Base-by-base conservation (phyloP, 2,329 filamentous ascomycete genomes). In the Epichloe aotearoae region DNA sequence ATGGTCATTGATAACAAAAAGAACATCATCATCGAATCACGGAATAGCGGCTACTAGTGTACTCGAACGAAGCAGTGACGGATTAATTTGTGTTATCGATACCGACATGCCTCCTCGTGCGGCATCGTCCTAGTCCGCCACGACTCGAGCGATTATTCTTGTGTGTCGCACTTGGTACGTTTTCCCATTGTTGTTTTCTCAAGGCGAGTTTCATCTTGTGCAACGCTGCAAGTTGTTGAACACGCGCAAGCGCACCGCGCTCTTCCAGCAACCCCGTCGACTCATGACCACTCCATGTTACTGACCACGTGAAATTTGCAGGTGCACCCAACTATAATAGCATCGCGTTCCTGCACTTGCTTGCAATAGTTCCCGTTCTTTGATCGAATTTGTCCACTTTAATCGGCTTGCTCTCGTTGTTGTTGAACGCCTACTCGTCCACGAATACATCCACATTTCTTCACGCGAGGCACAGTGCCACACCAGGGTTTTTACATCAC, bases 61-160 rank as follows among this genome's bases (percentile, higher is more conserved):
- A 17, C 5, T 10, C 37, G 38, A 11, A 30, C 33, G 12, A 38
- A 39, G 40, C 12, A 12, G 26, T 23, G 38, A 7, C 33, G n/a
- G 19, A 38, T 19, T 26, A 19, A 49, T 37, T 19, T 19, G 38
- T 52, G 37, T 40, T 33, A 40, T 42, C 30, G 46, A 52, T 40
- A 46, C 17, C 50, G 50, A 52, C 46, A 52, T 52, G 50, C 37
- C 38, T 49, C 20, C 50, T 46, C 36, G 50, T 52, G 50, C 34
- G 47, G 11, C 46, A 23, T 44, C 41, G 8, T 17, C 19, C 42
- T 52, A 48, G 47, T 45, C 37, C 14, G 37, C 17, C 17, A 41
- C 19, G 47, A 39, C 41, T 42, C 15, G 23, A 52, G 34, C 37
- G 11, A 40, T 49, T 44, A 4, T 23, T 39, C 23, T 49, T 49